These are phyloP conservation scores for Cladophialophora psammophila DNA, from an alignment of 2,329 filamentous ascomycete species.

Conservation along the genomic window DNA sequence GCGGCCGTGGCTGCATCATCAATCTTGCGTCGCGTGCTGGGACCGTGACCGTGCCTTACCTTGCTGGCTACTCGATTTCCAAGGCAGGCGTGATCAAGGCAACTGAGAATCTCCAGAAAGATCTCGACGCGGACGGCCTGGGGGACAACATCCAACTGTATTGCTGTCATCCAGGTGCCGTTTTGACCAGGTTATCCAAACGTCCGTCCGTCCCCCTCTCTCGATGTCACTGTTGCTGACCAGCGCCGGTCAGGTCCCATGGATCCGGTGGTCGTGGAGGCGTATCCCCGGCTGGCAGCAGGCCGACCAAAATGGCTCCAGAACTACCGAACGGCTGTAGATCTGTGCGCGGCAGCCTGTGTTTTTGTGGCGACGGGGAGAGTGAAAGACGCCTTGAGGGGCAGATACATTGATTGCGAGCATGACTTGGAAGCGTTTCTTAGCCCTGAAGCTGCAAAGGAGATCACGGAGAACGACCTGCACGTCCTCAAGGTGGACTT, in stretches of 20 bases:
- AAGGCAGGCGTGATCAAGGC: constrained; percentile 21
- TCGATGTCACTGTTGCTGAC: background rate
- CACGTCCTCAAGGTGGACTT: constrained; percentile 24
- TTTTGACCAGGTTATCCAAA: constrained; percentile 4
- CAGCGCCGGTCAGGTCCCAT: background rate
- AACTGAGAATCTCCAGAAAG: constrained; percentile 4
- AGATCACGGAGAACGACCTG: background rate
- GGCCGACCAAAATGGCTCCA: constrained; percentile 2
- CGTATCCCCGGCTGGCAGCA: constrained; percentile 8
- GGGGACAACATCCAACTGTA: constrained; percentile 21
- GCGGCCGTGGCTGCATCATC: constrained; percentile 25
- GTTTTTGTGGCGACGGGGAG: constrained; percentile 20
- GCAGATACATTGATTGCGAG: constrained; percentile 20
- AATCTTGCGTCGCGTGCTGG: constrained; percentile 29
- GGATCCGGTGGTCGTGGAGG: background rate
- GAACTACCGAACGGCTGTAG: constrained; percentile 2
- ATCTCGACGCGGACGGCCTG: constrained; percentile 21
- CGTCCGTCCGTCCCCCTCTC: background rate
- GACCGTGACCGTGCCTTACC: constrained; percentile 18
- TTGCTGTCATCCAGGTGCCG: constrained; percentile 15
- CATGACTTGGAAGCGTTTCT: constrained; percentile 14
- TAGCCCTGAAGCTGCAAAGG: background rate
- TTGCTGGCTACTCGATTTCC: constrained; percentile 6
- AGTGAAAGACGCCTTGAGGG: constrained; percentile 11
- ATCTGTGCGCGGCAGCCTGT: constrained; percentile 14